Evolutionary conservation across 805 yeast species (phyloP), one percentile per base, ranked within the genome.

Genomic region (Saturnispora zaruensis): DNA sequence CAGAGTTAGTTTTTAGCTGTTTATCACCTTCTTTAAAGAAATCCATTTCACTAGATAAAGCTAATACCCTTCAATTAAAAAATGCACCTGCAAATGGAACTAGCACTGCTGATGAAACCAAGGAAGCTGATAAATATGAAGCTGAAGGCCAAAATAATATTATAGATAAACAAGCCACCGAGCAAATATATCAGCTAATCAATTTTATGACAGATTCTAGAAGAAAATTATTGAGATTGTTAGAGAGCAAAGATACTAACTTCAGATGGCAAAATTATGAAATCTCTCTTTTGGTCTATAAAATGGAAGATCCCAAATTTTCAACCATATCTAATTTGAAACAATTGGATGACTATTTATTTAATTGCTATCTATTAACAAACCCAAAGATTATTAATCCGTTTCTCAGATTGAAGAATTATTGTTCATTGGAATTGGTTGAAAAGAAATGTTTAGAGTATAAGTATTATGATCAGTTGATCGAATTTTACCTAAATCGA

Each of bases 331-430:
- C 71, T 9, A 66, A 78, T 43, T 61, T 72, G 4, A 59, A 59
- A 5, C 52, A 75, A 1, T 76, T 93, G 2, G 99, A 91, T 60
- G 84, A 96, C 0, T 74, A 87, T 1, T 70, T 93, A 18, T 87
- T 91, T 58, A 71, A 78, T 46, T 78, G 93, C 52, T 91, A 93
- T 61, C 70, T 80, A 51, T 61, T 79, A n/a, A 77, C 78, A 28
- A 78, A 79, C 49, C 85, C 87, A 0, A 75, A 83, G 53, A 71
- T 91, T 62, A 75, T 91, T 13, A 96, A 91, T 0, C 93, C 98
- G 0, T 75, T 91, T 20, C 71, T 91, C 5, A 72, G 98, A 45
- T 74, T 88, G 2, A 76, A 78, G 25, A 93, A 90, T 63, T 70
- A 73, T 56, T 88, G 97, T 67, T 82, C 83, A 57, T 74, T 82